Conservation (phyloP, 805 yeast genomes). For the Tetrapisispora taiwanensis region DNA sequence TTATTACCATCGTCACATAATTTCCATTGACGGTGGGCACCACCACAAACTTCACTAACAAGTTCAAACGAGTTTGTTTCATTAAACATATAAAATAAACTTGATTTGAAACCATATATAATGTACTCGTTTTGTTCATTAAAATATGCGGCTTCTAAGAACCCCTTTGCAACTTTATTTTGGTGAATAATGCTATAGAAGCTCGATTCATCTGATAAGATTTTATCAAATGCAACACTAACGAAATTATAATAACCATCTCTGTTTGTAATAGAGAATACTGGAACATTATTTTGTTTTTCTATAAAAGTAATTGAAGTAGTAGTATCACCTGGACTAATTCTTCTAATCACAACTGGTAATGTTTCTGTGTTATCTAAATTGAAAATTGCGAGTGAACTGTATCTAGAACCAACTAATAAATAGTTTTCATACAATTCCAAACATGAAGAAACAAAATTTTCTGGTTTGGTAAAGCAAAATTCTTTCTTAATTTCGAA, state of each 20-base stretch:
- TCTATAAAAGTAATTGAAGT: conserved; percentile 41
- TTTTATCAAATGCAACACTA: conserved; percentile 18
- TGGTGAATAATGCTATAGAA: conserved; percentile 33
- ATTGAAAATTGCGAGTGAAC: conserved; percentile 50
- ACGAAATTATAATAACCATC: conserved; percentile 54
- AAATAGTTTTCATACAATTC: conserved; percentile 36
- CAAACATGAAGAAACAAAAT: conserved; percentile 52
- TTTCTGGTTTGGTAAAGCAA: conserved; percentile 33
- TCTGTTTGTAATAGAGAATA: conserved; percentile 44
- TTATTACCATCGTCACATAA: conserved; percentile 27
- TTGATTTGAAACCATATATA: conserved; percentile 75
- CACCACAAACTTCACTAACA: conserved; percentile 71
- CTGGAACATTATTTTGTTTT: conserved; percentile 11
- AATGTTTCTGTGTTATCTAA: conserved; percentile 20
- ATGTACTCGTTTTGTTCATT: conserved; percentile 39
- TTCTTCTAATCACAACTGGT: conserved; percentile 32
- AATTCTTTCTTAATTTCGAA: conserved; percentile 20
- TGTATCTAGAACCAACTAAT: conserved; percentile 62
- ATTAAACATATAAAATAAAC: conserved; percentile 69
- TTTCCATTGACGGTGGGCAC: conserved; percentile 81
- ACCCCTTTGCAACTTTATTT: conserved; percentile 64
- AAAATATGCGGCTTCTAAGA: conserved; percentile 62
- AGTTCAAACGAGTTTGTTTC: conserved; percentile 67
- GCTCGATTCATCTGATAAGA: conserved; percentile 1
- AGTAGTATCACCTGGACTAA: conserved; percentile 59